Evolutionary conservation across 176 grass and related monocot genomes (phyloP), one percentile per base, ranked within the genome.

Genomic region (Typha latifolia): DNA sequence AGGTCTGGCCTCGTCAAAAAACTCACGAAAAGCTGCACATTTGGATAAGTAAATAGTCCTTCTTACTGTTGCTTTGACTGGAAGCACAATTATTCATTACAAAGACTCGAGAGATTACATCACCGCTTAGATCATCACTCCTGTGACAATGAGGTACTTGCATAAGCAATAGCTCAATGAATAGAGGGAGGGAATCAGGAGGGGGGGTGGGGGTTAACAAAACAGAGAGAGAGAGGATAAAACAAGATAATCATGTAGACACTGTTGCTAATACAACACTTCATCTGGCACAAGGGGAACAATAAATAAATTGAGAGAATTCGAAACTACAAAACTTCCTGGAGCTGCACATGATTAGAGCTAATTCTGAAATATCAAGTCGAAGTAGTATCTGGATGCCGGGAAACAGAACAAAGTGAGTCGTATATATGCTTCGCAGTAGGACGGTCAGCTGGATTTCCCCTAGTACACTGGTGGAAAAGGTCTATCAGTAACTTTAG

Each of bases 391-490:
- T 66, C 34, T 59, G 69, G 49, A 18, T 70, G 12, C 14, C 49
- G 31, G 23, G 68, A 75, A 47, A 90, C 55, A 68, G 86, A 74
- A 72, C 72, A 80, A 63, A 97, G 62, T 12, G 69, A 84, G 29
- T 84, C 69, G 61, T 87, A 93, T 66, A 99, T 83, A 51, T 90
- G 63, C 55, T 82, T 80, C 4, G 81, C 94, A 52, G 87, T 80
- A 18, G 89, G 94, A 4, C 94, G 86, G 48, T 68, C 82, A 49
- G 79, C 78, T 47, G 81, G 81, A 24, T 71, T 66, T 70, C 80
- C 89, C 71, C 82, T 78, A 63, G 83, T 99, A 51, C 94, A 99
- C 83, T 85, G 83, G 69, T 90, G 81, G 70, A 99, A 99, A 27
- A 93, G 78, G 62, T 93, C 79, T 65, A 93, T 82, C 62, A 99